A percentile compares a stretch with the other conserved stretches of the same genome.
Evolutionary conservation across 2,329 filamentous ascomycete species (phyloP).

Genomic region (Pseudogymnoascus verrucosus): DNA sequence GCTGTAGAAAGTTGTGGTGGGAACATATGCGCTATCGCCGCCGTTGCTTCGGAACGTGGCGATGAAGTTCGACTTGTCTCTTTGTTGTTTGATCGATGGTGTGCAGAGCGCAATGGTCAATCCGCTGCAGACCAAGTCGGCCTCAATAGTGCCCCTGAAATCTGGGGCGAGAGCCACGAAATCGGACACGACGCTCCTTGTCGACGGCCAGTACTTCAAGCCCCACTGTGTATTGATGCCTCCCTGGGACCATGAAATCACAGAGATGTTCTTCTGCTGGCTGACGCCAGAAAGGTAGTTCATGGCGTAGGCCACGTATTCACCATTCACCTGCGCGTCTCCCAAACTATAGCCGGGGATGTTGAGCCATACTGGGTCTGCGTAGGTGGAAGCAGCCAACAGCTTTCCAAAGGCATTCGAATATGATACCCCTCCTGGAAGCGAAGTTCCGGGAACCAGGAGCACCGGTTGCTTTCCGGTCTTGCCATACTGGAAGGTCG

Average conservation of each 20-base stretch:
- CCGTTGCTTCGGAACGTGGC: slow-evolving; percentile 33
- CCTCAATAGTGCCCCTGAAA: slow-evolving; percentile 40
- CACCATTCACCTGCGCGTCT: slow-evolving; percentile 43
- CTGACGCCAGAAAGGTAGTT: slow-evolving; percentile 44
- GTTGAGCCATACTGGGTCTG: slow-evolving; percentile 48
- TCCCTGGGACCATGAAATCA: slow-evolving; percentile 50
- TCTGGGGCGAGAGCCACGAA: slow-evolving; percentile 45
- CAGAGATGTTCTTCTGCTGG: slow-evolving; percentile 30
- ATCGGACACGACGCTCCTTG: slow-evolving; percentile 36
- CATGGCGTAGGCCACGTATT: slow-evolving; percentile 50
- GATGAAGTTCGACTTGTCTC: slow-evolving; percentile 37
- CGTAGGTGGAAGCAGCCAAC: slow-evolving; percentile 33
- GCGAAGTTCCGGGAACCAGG: slow-evolving; percentile 45
- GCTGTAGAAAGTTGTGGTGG: slow-evolving; percentile 46
- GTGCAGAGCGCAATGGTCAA: slow-evolving; percentile 22
- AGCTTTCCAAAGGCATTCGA: slow-evolving; percentile 40
- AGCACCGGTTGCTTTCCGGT: slow-evolving; percentile 37
- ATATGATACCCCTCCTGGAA: slow-evolving; percentile 34
- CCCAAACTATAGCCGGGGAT: slow-evolving; percentile 39
- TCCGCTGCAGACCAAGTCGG: slow-evolving; percentile 21
- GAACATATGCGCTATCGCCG: slow-evolving; percentile 45
- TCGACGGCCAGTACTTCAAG: slow-evolving; percentile 49
- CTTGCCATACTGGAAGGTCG: slow-evolving; percentile 38
- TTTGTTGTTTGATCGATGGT: slow-evolving; percentile 40
- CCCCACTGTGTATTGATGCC: slow-evolving; percentile 48